These are phyloP conservation scores for Corymbia citriodora DNA, from an alignment of 441 rosid species.

Conservation along the genomic window DNA sequence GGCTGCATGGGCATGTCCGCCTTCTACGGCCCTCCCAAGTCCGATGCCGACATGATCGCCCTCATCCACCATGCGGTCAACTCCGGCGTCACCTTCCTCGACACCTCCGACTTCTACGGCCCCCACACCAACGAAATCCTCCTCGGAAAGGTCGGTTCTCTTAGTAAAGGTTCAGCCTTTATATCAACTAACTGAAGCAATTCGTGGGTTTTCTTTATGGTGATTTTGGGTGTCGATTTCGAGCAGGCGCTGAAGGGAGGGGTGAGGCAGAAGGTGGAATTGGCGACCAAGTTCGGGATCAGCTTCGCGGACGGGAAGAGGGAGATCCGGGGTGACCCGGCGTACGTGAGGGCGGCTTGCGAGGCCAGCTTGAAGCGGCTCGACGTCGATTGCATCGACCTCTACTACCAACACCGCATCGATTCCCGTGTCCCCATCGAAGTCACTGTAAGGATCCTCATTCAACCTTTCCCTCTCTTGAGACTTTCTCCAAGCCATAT, in stretches of 20 bases:
- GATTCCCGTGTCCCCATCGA: conserved; percentile 1
- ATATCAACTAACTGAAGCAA: not conserved
- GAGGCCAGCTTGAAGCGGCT: conserved; percentile 8
- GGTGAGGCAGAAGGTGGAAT: not conserved
- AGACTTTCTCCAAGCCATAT: not conserved
- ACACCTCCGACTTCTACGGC: not conserved
- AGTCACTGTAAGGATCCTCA: not conserved
- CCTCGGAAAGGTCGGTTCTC: not conserved
- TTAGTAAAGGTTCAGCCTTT: too few species aligned
- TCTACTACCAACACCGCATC: not conserved
- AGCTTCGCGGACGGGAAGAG: not conserved
- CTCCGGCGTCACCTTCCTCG: conserved; percentile 2
- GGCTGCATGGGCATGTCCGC: conserved; percentile 5
- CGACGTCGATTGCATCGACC: conserved; percentile 1
- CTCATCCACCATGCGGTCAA: not conserved
- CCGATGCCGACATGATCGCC: not conserved
- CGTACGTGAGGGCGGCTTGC: not conserved
- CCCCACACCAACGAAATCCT: conserved; percentile 2
- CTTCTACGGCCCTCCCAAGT: not conserved
- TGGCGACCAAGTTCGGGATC: conserved; percentile 2
- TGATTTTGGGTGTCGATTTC: not conserved
- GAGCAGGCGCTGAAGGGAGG: not conserved
- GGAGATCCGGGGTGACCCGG: not conserved
- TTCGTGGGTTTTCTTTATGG: not conserved
- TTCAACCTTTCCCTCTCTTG: not conserved